Percentiles rank a stretch among this genome's conserved stretches.
These are phyloP conservation scores for Lepidium didymum DNA, from an alignment of 345 rosid species.

Conservation along the genomic window DNA sequence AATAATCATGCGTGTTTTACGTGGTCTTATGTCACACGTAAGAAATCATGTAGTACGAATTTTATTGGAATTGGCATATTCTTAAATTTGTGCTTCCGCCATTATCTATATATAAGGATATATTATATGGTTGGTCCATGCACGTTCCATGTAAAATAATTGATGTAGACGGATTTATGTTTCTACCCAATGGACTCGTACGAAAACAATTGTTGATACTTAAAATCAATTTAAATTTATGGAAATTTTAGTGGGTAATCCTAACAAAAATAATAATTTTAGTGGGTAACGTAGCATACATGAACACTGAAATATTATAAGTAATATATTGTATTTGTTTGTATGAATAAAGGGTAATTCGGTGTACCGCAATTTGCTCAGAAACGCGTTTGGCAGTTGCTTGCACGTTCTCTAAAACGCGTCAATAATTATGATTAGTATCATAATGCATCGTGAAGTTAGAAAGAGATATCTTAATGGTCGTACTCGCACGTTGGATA, in stretches of 20 bases:
- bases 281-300: too few relatives aligned
- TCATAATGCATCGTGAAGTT: not conserved
- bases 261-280: too few relatives aligned
- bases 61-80: conserved; percentile 1
- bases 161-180: too few relatives aligned
- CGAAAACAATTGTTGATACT: too few relatives aligned
- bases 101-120: not conserved
- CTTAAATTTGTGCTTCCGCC: conserved; percentile 16
- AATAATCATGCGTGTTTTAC: not conserved
- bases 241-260: too few relatives aligned
- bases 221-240: too few relatives aligned
- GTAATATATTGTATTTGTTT: not conserved
- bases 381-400: conserved; percentile 12
- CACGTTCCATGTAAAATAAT: conserved; percentile 5
- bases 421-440: conserved; percentile 6
- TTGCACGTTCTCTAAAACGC: conserved; percentile 14
- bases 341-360: not conserved
- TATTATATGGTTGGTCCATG: conserved; percentile 12
- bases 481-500: not conserved
- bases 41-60: not conserved
- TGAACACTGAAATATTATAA: too few relatives aligned
- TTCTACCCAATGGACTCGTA: too few relatives aligned
- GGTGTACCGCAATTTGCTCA: not conserved
- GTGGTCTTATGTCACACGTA: conserved; percentile 10
- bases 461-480: not conserved